Evolutionary conservation across 164 flowering plant species (phyloP).

Genomic region (Piper betle): DNA sequence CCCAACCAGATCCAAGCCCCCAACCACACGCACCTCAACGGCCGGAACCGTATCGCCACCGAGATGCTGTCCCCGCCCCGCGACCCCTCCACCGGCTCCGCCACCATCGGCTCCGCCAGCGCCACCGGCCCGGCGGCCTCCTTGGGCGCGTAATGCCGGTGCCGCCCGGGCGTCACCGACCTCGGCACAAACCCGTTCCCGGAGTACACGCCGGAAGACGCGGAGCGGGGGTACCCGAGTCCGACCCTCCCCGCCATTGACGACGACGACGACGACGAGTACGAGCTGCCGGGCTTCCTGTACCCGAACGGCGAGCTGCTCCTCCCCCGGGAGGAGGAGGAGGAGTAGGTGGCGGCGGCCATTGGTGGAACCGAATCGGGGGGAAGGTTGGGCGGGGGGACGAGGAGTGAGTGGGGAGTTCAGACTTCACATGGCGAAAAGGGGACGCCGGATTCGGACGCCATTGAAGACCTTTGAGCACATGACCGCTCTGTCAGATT

Average conservation of each 20-base stretch:
- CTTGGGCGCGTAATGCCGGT: slow-evolving; percentile 24
- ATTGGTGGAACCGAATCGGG: slow-evolving; percentile 17
- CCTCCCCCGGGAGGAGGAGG: slow-evolving; percentile 60
- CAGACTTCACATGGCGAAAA: slow-evolving; percentile 5
- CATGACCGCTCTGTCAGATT: too few relatives aligned
- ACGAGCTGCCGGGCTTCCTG: slow-evolving; percentile 53
- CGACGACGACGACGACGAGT: slow-evolving; percentile 58
- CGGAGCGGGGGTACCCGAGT: slow-evolving; percentile 50
- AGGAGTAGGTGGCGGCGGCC: slow-evolving; percentile 18
- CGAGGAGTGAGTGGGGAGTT: background rate
- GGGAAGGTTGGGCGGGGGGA: slow-evolving; percentile 3
- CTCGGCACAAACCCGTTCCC: slow-evolving; percentile 28
- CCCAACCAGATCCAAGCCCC: slow-evolving; percentile 20
- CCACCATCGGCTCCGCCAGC: slow-evolving; percentile 17
- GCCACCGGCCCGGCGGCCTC: slow-evolving; percentile 13
- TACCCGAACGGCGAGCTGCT: slow-evolving; percentile 83
- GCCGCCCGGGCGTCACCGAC: slow-evolving; percentile 52
- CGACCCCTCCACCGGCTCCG: slow-evolving; percentile 42
- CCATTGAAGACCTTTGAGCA: too few relatives aligned
- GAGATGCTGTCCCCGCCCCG: slow-evolving; percentile 69
- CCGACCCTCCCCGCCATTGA: slow-evolving; percentile 55
- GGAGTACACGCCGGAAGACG: slow-evolving; percentile 19
- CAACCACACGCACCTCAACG: slow-evolving; percentile 60
- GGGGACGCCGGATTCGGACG: background rate
- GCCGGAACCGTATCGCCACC: slow-evolving; percentile 86